Percentiles rank a stretch among this genome's conserved stretches.
These are phyloP conservation scores for Kurtzmaniella fragi DNA, from an alignment of 805 yeast genomes.

Conservation along the genomic window DNA sequence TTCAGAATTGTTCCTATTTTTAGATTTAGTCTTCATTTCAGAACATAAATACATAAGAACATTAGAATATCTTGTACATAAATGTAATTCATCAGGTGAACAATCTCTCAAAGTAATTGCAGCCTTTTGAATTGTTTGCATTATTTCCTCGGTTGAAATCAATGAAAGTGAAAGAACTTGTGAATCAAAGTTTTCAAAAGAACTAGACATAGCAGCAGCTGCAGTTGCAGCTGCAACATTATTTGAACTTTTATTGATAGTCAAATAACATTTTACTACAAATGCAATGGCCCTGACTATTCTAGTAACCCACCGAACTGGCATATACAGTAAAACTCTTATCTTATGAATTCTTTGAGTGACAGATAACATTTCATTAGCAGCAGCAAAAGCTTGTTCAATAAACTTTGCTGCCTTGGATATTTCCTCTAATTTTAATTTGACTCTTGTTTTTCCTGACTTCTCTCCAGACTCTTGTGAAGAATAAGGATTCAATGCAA, in stretches of 20 bases:
- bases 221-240: constrained; percentile 10
- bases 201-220: constrained; percentile 6
- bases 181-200: constrained; percentile 33
- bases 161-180: constrained; percentile 55
- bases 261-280: constrained; percentile 77
- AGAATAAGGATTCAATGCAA: constrained; percentile 55
- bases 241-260: constrained; percentile 33
- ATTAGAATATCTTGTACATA: constrained; percentile 75
- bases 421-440: constrained; percentile 61
- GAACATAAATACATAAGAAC: constrained; percentile 71
- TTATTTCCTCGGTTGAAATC: constrained; percentile 67
- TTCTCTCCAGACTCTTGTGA: constrained; percentile 7
- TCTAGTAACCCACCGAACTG: constrained; percentile 88
- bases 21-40: constrained; percentile 56
- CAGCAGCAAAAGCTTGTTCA: constrained; percentile 77
- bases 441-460: constrained; percentile 13
- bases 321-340: constrained; percentile 68
- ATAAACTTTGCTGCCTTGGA: constrained; percentile 72
- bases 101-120: constrained; percentile 75
- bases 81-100: constrained; percentile 83
- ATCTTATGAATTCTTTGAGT: constrained; percentile 65
- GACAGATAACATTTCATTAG: constrained; percentile 69
- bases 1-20: constrained; percentile 12
- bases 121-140: constrained; percentile 61
- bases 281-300: constrained; percentile 87